Percentiles rank a stretch among this genome's conserved stretches.
Evolutionary conservation across 2,329 filamentous ascomycete species (phyloP).

Genomic region (Blastomyces parvus): DNA sequence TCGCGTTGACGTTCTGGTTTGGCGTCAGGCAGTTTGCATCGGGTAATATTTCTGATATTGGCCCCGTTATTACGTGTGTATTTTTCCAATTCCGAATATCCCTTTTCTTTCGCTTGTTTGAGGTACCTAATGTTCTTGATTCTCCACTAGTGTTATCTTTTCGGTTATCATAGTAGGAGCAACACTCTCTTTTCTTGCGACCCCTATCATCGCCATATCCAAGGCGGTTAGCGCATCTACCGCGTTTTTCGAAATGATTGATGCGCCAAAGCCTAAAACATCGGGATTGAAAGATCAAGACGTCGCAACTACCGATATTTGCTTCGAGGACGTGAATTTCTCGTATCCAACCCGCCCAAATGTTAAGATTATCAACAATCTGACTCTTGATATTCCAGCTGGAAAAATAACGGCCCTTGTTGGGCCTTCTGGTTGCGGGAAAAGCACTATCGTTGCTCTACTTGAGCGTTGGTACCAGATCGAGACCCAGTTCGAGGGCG

Average conservation of each 20-base stretch:
- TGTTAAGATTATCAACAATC: constrained; percentile 27
- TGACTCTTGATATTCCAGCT: constrained; percentile 27
- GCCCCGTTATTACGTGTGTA: constrained; percentile 30
- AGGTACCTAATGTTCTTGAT: not conserved
- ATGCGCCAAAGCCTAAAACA: constrained; percentile 19
- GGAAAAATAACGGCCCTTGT: constrained; percentile 38
- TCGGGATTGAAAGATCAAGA: constrained; percentile 41
- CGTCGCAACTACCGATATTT: constrained; percentile 44
- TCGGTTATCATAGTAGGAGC: constrained; percentile 22
- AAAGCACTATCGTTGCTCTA: constrained; percentile 38
- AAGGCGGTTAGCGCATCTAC: constrained; percentile 27
- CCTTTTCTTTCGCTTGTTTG: not conserved
- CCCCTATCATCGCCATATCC: constrained; percentile 28
- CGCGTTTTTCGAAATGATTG: constrained; percentile 28
- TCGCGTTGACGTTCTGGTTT: constrained; percentile 31
- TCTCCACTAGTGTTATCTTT: constrained; percentile 26
- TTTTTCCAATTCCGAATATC: not conserved
- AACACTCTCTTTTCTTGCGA: constrained; percentile 12
- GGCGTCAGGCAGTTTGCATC: constrained; percentile 28
- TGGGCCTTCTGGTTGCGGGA: constrained; percentile 38
- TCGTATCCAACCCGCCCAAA: constrained; percentile 51
- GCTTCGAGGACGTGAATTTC: constrained; percentile 57
- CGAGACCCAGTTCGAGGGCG: constrained; percentile 1
- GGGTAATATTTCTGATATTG: constrained; percentile 27
- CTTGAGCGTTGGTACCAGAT: constrained; percentile 37